These are phyloP conservation scores for Eucalyptus cloeziana DNA, from an alignment of 345 rosid species.

Conservation along the genomic window DNA sequence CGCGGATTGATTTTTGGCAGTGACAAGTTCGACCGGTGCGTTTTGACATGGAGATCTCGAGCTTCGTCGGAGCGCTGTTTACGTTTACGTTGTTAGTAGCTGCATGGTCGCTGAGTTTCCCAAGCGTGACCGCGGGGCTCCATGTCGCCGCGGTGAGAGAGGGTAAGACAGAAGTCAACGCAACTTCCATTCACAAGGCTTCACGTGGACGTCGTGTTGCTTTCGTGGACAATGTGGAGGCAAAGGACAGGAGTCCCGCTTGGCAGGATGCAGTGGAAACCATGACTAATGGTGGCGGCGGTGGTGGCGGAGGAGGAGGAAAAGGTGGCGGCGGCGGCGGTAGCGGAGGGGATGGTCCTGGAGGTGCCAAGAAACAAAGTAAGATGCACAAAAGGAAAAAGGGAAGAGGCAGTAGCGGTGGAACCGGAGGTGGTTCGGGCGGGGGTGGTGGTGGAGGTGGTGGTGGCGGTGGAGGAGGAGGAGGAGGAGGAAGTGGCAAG, in stretches of 20 bases:
- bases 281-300: not conserved
- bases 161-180: not conserved
- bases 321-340: not conserved
- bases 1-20: not conserved
- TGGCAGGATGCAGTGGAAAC: not conserved
- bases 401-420: constrained; percentile 1
- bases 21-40: not conserved
- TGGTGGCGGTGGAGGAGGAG: not conserved
- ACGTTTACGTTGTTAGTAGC: not conserved
- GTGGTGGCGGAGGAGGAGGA: not conserved
- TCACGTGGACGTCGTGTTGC: not conserved
- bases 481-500: not conserved
- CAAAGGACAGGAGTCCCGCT: not conserved
- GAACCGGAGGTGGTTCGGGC: not conserved
- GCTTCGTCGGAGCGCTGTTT: not conserved
- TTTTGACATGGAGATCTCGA: not conserved
- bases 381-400: not conserved
- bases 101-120: not conserved
- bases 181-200: not conserved
- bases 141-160: not conserved
- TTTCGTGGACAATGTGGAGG: not conserved
- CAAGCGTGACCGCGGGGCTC: not conserved
- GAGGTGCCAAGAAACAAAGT: not conserved
- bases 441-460: not conserved
- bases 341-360: constrained; percentile 5